Conservation (phyloP, 1,284 basidiomycete genomes). For the Ceratobasidium sp. region DNA sequence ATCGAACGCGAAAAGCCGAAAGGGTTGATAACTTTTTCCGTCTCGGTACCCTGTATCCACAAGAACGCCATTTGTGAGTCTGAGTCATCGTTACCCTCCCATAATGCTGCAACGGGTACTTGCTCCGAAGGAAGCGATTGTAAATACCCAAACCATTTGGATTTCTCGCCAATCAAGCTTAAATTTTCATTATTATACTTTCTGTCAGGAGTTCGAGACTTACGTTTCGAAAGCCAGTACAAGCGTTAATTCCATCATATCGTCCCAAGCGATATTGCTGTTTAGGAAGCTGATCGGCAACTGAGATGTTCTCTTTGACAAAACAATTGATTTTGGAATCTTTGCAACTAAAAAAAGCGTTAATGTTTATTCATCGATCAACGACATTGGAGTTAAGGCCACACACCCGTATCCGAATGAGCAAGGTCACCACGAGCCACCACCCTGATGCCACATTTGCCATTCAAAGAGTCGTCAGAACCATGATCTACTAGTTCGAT, state of each 20-base stretch:
- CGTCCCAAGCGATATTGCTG: constrained; percentile 61
- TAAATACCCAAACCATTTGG: constrained; percentile 72
- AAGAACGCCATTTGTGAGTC: constrained; percentile 41
- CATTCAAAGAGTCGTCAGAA: neutral
- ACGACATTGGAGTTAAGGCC: too few relatives aligned
- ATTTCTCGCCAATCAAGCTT: constrained; percentile 50
- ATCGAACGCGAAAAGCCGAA: neutral
- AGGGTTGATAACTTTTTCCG: constrained; percentile 53
- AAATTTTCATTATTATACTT: neutral
- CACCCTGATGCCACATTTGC: constrained; percentile 14
- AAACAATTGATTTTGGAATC: constrained; percentile 69
- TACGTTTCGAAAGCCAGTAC: constrained; percentile 71
- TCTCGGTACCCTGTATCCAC: constrained; percentile 53
- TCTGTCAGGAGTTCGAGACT: constrained; percentile 47
- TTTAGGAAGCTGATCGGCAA: constrained; percentile 54
- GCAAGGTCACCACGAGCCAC: constrained; percentile 2
- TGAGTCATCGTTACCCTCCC: constrained; percentile 53
- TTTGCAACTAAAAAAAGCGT: constrained; percentile 65
- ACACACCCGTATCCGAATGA: constrained; percentile 23
- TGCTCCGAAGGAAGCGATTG: constrained; percentile 63
- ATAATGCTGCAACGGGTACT: constrained; percentile 70
- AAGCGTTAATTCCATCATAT: constrained; percentile 65
- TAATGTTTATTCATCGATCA: too few relatives aligned
- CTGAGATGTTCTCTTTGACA: constrained; percentile 65
- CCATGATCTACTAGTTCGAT: constrained; percentile 13